Percentiles rank a stretch among this genome's conserved stretches.
Evolutionary conservation across 805 yeast genomes (phyloP).

Genomic region (Metschnikowia drakensbergensis): DNA sequence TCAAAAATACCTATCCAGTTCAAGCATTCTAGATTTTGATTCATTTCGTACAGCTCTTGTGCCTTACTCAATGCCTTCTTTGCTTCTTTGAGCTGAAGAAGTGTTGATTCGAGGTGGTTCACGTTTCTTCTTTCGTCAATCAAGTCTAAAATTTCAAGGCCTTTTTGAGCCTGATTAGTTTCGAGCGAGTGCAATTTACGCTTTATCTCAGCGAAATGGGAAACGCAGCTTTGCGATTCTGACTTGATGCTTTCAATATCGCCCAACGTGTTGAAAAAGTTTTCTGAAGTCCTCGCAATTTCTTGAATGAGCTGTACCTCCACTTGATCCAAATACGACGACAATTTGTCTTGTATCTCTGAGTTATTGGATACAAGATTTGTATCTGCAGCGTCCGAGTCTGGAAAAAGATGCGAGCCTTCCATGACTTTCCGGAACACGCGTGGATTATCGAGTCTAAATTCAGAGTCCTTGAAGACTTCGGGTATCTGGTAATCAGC

Average conservation of each 20-base stretch:
- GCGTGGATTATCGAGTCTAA: slow-evolving; percentile 85
- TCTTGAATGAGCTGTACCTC: slow-evolving; percentile 79
- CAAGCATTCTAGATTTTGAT: slow-evolving; percentile 52
- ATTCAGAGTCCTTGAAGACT: slow-evolving; percentile 62
- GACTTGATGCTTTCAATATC: slow-evolving; percentile 65
- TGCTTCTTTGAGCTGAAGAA: slow-evolving; percentile 49
- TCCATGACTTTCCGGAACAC: slow-evolving; percentile 73
- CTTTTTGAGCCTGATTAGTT: slow-evolving; percentile 46
- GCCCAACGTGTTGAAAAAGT: slow-evolving; percentile 80
- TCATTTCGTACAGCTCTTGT: slow-evolving; percentile 41
- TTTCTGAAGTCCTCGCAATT: slow-evolving; percentile 77
- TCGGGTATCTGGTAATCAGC: slow-evolving; percentile 48
- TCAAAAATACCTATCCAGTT: slow-evolving; percentile 57
- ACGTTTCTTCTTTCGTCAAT: slow-evolving; percentile 55
- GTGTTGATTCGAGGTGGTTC: slow-evolving; percentile 56
- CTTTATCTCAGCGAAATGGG: slow-evolving; percentile 45
- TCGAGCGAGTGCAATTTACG: slow-evolving; percentile 45
- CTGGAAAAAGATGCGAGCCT: slow-evolving; percentile 43
- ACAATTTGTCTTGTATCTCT: slow-evolving; percentile 68
- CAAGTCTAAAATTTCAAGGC: slow-evolving; percentile 47
- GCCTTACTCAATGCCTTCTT: slow-evolving; percentile 34
- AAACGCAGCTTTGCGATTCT: slow-evolving; percentile 50
- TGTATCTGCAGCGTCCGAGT: slow-evolving; percentile 18
- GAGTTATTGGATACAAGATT: slow-evolving; percentile 46
- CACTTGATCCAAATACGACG: slow-evolving; percentile 78